Conservation (phyloP, 2,329 filamentous ascomycete species). For the Scytalidium sp. region DNA sequence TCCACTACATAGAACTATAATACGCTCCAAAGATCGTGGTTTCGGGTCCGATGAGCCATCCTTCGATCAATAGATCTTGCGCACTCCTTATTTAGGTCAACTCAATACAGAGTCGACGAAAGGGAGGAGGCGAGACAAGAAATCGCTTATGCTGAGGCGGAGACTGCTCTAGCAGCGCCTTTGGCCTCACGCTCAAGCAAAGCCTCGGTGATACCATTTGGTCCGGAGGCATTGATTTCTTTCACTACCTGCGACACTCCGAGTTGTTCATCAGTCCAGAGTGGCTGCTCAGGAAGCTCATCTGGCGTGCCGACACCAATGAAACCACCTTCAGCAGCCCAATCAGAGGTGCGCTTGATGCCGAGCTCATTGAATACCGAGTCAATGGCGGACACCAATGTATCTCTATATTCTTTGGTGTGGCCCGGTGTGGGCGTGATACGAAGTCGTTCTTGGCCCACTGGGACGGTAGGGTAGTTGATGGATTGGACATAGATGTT, state of each 20-base stretch:
- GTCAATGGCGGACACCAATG: slow-evolving; percentile 81
- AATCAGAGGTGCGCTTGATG: slow-evolving; percentile 91
- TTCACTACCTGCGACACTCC: slow-evolving; percentile 65
- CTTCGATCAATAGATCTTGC: slow-evolving; percentile 4
- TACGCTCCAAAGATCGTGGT: slow-evolving; percentile 29
- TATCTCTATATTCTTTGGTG: slow-evolving; percentile 76
- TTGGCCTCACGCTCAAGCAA: slow-evolving; percentile 54
- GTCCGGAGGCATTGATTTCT: slow-evolving; percentile 51
- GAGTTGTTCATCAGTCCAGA: slow-evolving; percentile 91
- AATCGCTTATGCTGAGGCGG: slow-evolving; percentile 28
- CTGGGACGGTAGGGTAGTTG: slow-evolving; percentile 97
- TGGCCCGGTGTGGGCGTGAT: slow-evolving; percentile 97
- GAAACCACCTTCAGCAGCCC: slow-evolving; percentile 88
- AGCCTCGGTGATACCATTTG: slow-evolving; percentile 50
- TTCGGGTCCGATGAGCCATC: slow-evolving; percentile 30
- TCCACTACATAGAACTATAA: not conserved
- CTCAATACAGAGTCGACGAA: not conserved
- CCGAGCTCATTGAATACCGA: slow-evolving; percentile 83
- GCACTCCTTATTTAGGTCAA: not conserved
- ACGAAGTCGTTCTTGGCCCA: slow-evolving; percentile 94
- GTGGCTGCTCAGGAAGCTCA: slow-evolving; percentile 58
- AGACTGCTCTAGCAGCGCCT: slow-evolving; percentile 27
- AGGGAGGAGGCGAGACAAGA: not conserved
- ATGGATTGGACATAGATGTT: slow-evolving; percentile 97
- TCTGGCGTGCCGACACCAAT: slow-evolving; percentile 82